These are phyloP conservation scores for Colletotrichum lini DNA, from an alignment of 2,329 filamentous ascomycete genomes.

Conservation along the genomic window DNA sequence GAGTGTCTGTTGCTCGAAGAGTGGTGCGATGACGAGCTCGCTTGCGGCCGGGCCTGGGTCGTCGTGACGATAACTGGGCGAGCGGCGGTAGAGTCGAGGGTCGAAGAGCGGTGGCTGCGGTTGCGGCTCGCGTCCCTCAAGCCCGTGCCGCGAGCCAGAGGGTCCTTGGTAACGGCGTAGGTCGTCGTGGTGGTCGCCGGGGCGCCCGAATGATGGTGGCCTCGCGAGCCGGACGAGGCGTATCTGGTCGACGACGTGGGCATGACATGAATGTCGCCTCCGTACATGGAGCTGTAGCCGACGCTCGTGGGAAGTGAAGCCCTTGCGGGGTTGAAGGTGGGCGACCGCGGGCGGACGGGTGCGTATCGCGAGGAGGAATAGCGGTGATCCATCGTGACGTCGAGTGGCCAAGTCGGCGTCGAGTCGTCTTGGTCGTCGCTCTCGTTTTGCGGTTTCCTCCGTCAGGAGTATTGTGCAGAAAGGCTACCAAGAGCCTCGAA, in stretches of 20 bases:
- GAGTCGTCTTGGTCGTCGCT: conserved; percentile 15
- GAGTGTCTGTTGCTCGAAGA: conserved; percentile 50
- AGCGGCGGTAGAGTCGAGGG: conserved; percentile 63
- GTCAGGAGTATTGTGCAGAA: not conserved
- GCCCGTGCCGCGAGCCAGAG: conserved; percentile 61
- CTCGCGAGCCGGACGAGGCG: conserved; percentile 36
- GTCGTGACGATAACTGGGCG: conserved; percentile 73
- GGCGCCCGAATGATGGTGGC: conserved; percentile 38
- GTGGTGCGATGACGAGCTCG: conserved; percentile 53
- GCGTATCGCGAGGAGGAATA: conserved; percentile 42
- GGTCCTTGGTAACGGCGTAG: conserved; percentile 70
- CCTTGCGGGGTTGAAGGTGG: conserved; percentile 65
- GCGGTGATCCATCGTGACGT: conserved; percentile 43
- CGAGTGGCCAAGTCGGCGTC: conserved; percentile 20
- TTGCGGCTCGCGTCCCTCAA: conserved; percentile 64
- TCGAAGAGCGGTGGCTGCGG: conserved; percentile 61
- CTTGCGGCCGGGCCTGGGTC: conserved; percentile 59
- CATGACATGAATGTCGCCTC: conserved; percentile 68
- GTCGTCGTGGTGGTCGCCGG: conserved; percentile 62
- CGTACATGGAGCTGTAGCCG: conserved; percentile 65
- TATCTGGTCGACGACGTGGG: conserved; percentile 59
- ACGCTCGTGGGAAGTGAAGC: conserved; percentile 67
- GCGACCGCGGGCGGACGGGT: conserved; percentile 53
- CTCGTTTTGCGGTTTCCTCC: conserved; percentile 2
- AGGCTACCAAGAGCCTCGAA: conserved; percentile 6